A percentile compares a stretch with the other conserved stretches of the same genome.
Evolutionary conservation across 352 stramenopile genomes (phyloP).

Genomic region (Chrysophaeum taylorii): DNA sequence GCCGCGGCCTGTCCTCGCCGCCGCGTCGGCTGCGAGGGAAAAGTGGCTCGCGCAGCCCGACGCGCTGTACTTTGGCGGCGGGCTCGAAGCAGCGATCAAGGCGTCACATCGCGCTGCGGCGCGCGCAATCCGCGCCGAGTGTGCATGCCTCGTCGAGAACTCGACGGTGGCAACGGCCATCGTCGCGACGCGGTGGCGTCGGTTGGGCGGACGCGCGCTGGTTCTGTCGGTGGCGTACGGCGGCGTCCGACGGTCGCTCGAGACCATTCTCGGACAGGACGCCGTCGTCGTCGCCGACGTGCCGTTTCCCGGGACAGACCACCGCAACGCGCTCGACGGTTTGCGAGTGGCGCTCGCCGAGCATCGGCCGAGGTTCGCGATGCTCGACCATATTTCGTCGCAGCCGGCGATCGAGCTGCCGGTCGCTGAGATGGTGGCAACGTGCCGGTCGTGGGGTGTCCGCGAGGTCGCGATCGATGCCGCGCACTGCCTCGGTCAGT

Average conservation of each 20-base stretch:
- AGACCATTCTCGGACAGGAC: background rate
- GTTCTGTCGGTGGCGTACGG: background rate
- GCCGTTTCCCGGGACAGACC: background rate
- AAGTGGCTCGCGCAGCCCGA: constrained; percentile 2
- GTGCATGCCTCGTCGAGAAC: constrained; percentile 11
- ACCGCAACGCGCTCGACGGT: background rate
- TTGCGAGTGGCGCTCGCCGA: background rate
- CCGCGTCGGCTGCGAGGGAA: background rate
- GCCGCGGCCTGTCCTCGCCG: background rate
- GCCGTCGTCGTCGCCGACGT: background rate
- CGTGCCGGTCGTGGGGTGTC: constrained; percentile 9
- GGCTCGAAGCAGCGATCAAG: background rate
- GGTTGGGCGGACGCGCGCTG: background rate
- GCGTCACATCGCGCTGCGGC: background rate
- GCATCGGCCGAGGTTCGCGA: background rate
- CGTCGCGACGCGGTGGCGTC: background rate
- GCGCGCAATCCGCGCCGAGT: background rate
- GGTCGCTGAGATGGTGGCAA: constrained; percentile 1
- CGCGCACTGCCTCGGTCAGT: constrained; percentile 14
- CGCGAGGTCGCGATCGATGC: constrained; percentile 14
- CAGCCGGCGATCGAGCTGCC: constrained; percentile 7
- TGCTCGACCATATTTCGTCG: constrained; percentile 13
- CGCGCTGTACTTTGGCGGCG: background rate
- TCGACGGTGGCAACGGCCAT: background rate
- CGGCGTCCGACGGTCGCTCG: background rate